Conservation (phyloP, 768 basidiomycete species). For the Panellus pusillus region DNA sequence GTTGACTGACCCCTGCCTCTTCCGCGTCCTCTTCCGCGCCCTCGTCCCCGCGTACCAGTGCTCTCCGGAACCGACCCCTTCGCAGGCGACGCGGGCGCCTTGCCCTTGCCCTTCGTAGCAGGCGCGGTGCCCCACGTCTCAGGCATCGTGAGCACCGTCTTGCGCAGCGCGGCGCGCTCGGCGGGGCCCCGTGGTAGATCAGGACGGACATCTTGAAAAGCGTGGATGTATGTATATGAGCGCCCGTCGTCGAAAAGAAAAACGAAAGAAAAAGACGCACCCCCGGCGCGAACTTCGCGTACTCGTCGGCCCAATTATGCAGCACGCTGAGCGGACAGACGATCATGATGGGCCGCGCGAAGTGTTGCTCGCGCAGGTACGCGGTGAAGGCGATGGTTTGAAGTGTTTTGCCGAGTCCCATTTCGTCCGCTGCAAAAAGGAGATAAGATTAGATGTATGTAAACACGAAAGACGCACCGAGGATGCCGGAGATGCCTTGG, state of each 20-base stretch:
- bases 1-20: not conserved
- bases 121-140: slow-evolving; percentile 24
- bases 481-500: slow-evolving; percentile 80
- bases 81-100: not conserved
- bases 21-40: not conserved
- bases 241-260: not conserved
- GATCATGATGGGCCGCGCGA: slow-evolving; percentile 76
- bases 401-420: slow-evolving; percentile 94
- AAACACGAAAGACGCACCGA: slow-evolving; percentile 47
- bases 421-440: slow-evolving; percentile 74
- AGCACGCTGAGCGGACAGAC: slow-evolving; percentile 93
- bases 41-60: no score
- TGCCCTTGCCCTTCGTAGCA: slow-evolving; percentile 17
- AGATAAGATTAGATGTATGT: not conserved
- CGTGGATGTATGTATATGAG: not conserved
- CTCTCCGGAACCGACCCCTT: not conserved
- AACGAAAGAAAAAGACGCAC: slow-evolving; percentile 39
- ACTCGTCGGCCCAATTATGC: slow-evolving; percentile 90
- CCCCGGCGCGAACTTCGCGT: slow-evolving; percentile 76
- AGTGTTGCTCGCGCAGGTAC: slow-evolving; percentile 73
- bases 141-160: slow-evolving; percentile 48
- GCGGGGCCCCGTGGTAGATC: slow-evolving; percentile 86
- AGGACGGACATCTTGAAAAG: slow-evolving; percentile 84
- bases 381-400: slow-evolving; percentile 96
- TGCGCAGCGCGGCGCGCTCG: slow-evolving; percentile 78